Percentiles rank a stretch among this genome's conserved stretches.
These are phyloP conservation scores for Cudoniella acicularis DNA, from an alignment of 495 filamentous ascomycete genomes.

Conservation along the genomic window DNA sequence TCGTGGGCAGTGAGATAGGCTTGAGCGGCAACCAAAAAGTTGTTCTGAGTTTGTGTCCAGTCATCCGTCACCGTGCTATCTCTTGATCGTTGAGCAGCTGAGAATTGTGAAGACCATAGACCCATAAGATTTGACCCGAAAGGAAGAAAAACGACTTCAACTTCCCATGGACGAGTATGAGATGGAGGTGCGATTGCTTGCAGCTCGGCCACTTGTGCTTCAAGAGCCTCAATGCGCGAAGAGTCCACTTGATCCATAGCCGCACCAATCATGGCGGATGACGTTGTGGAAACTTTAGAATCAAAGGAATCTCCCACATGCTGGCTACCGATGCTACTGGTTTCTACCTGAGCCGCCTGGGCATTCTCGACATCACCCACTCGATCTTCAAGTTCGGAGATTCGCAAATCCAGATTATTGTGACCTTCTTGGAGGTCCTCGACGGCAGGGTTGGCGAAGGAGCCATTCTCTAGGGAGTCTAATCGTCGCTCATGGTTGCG, in stretches of 20 bases:
- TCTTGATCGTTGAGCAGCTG: conserved; percentile 40
- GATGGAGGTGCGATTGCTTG: conserved; percentile 53
- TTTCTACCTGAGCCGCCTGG: conserved; percentile 39
- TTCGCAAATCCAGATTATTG: conserved; percentile 52
- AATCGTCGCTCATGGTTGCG: conserved; percentile 49
- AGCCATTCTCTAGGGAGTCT: conserved; percentile 56
- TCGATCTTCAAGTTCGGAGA: conserved; percentile 59
- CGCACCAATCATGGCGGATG: conserved; percentile 29
- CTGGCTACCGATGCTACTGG: conserved; percentile 34
- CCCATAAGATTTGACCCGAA: conserved; percentile 55
- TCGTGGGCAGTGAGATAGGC: conserved; percentile 29
- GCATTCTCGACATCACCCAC: conserved; percentile 56
- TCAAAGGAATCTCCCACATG: conserved; percentile 23
- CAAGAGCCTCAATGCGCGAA: conserved; percentile 49
- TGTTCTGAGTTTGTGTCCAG: conserved; percentile 55
- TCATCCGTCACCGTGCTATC: conserved; percentile 41
- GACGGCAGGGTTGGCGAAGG: conserved; percentile 50
- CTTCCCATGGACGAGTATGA: conserved; percentile 55
- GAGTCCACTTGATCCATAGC: conserved; percentile 33
- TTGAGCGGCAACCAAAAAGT: conserved; percentile 37
- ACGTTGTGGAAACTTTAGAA: conserved; percentile 43
- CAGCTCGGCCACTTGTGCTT: conserved; percentile 51
- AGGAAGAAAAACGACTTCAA: conserved; percentile 67
- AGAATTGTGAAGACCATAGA: conserved; percentile 54
- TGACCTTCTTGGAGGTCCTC: conserved; percentile 58